A percentile compares a stretch with the other conserved stretches of the same genome.
phyloP scores from a whole-genome alignment of 1,284 basidiomycete species.

The Leccinum pallidistipes region DNA sequence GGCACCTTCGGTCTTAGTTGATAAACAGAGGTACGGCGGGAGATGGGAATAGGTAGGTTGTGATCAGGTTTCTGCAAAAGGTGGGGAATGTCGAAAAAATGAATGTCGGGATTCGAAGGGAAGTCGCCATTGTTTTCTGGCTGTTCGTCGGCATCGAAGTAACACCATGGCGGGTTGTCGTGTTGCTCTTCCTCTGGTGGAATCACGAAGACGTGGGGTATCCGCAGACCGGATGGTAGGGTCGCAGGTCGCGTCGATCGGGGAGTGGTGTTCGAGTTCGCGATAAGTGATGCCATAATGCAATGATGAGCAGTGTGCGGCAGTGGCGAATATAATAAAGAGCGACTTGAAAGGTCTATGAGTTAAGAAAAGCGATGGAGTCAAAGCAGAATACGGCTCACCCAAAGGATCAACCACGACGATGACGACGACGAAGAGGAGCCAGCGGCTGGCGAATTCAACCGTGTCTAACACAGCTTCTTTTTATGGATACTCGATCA shows the following conservation, averaged over 20 bases:
- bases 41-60: slow-evolving; percentile 16
- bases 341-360: slow-evolving; percentile 18
- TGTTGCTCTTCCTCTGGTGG: slow-evolving; percentile 70
- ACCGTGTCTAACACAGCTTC: slow-evolving; percentile 20
- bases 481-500: slow-evolving; percentile 19
- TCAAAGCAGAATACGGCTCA: slow-evolving; percentile 10
- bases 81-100: slow-evolving; percentile 43
- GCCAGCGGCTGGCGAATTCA: slow-evolving; percentile 27
- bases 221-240: slow-evolving; percentile 31
- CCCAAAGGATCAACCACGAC: slow-evolving; percentile 9
- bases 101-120: slow-evolving; percentile 40
- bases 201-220: slow-evolving; percentile 66
- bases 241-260: slow-evolving; percentile 14
- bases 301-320: not conserved
- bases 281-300: slow-evolving; percentile 20
- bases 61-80: slow-evolving; percentile 25
- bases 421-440: not conserved
- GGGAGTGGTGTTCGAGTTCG: slow-evolving; percentile 10
- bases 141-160: slow-evolving; percentile 55
- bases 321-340: slow-evolving; percentile 5
- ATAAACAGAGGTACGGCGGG: slow-evolving; percentile 20
- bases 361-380: not conserved
- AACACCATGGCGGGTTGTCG: slow-evolving; percentile 58
- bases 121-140: slow-evolving; percentile 27
- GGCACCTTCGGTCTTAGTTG: slow-evolving; percentile 23